phyloP scores from a whole-genome alignment of 2,329 filamentous ascomycete species.

The Diplodia seriata region DNA sequence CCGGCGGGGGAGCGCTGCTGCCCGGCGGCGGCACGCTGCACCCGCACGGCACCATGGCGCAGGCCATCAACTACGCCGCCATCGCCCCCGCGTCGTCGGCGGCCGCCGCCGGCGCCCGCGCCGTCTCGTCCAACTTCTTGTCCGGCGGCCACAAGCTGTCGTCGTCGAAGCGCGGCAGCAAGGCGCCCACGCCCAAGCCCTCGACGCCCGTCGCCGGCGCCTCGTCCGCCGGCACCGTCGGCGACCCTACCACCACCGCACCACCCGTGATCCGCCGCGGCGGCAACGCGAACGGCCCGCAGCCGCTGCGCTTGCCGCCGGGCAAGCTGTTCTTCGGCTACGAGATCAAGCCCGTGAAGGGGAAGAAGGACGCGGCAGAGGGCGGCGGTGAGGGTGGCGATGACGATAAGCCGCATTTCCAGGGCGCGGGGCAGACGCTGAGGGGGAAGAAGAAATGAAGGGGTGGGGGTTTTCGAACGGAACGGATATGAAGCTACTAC shows the following conservation, averaged over 20 bases:
- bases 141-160: conserved; percentile 82
- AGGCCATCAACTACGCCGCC: conserved; percentile 93
- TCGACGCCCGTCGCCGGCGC: conserved; percentile 68
- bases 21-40: conserved; percentile 76
- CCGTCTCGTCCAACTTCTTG: conserved; percentile 77
- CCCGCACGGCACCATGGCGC: conserved; percentile 90
- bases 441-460: conserved; percentile 63
- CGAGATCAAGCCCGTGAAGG: conserved; percentile 86
- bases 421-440: conserved; percentile 83
- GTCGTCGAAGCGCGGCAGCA: conserved; percentile 76
- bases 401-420: conserved; percentile 72
- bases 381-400: conserved; percentile 61
- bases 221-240: conserved; percentile 46
- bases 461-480: no score
- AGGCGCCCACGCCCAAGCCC: conserved; percentile 68
- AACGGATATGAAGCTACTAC: not conserved
- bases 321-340: conserved; percentile 98
- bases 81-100: conserved; percentile 80
- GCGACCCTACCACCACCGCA: conserved; percentile 38
- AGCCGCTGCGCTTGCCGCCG: conserved; percentile 81
- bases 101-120: conserved; percentile 67
- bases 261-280: conserved; percentile 46
- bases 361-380: conserved; percentile 67
- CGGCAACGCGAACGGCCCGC: conserved; percentile 75
- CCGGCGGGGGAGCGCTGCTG: conserved; percentile 58